Evolutionary conservation across 129 eudicot species (phyloP), one percentile per base, ranked within the genome.

Genomic region (Gnaphalium uliginosum): DNA sequence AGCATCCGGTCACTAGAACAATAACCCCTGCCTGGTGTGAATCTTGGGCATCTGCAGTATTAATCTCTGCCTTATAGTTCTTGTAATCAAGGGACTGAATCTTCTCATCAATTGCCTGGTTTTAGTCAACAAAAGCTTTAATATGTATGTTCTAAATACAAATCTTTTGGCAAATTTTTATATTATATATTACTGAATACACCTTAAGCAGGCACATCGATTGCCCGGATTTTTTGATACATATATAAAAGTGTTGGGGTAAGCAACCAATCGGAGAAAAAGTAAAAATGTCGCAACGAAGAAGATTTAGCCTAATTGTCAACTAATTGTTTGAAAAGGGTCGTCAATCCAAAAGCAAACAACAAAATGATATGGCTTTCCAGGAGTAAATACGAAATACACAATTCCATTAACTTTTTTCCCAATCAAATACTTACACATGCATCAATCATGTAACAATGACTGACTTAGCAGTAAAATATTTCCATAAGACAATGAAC

Each of bases 31-130:
- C 80, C 77, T 84, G 85, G 56, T 76, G 76, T 30, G 97, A 92
- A 67, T 81, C 89, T 74, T 92, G 97, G 46, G 97, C 96, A 85
- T 89, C 96, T 26, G 90, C 97, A 18, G 96, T 87, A 78, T 92
- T 85, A 54, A 92, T 92, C 85, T 92, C 96, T 21, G 96, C 97
- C 81, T 83, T 89, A 81, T 59, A 89, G 81, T 87, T 89, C 84
- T 87, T 86, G 86, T 81, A 89, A 78, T 85, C 87, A 81, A 92
- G 79, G 24, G 97, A 87, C 21, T 85, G 80, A 57, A 92, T 89
- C 76, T 66, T 86, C 9, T 84, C 92, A 75, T 91, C 86, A 74
- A 91, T 91, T 66, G 80, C 86, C 95, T 91, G 90, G 58, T 59
- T 74, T 29, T 66, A 67, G 41, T 41, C 53, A 43, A 56, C 61